Percentiles rank a stretch among this genome's conserved stretches.
These are phyloP conservation scores for Deinandra increscens DNA, from an alignment of 129 eudicot species.

Conservation along the genomic window DNA sequence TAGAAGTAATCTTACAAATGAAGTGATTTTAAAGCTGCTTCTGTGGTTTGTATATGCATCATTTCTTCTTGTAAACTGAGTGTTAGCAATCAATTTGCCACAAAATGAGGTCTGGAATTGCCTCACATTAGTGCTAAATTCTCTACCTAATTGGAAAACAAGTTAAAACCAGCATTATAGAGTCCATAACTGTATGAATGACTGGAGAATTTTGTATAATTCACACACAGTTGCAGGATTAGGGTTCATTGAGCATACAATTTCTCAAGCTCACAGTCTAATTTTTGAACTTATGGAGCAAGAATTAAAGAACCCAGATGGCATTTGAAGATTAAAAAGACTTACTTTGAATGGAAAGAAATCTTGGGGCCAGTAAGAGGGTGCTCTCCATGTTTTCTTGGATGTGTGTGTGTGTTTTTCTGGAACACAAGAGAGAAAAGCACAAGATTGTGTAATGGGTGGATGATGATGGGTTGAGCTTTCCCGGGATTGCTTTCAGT, in stretches of 20 bases:
- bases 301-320: background rate
- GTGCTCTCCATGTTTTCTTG: slow-evolving; percentile 49
- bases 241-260: slow-evolving; percentile 8
- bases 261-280: background rate
- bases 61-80: slow-evolving; percentile 32
- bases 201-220: background rate
- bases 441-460: slow-evolving; percentile 32
- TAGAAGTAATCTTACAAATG: slow-evolving; percentile 40
- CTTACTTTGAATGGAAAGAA: slow-evolving; percentile 49
- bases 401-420: background rate
- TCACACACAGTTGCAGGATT: background rate
- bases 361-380: slow-evolving; percentile 47
- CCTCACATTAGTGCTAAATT: slow-evolving; percentile 36
- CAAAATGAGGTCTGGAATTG: slow-evolving; percentile 52
- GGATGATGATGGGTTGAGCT: slow-evolving; percentile 35
- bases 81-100: slow-evolving; percentile 36
- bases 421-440: slow-evolving; percentile 16
- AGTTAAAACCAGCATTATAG: slow-evolving; percentile 1
- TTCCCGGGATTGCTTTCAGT: slow-evolving; percentile 11
- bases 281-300: background rate
- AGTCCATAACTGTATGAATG: background rate
- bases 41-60: slow-evolving; percentile 20
- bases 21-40: slow-evolving; percentile 44
- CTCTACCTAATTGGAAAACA: slow-evolving; percentile 38
- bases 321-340: slow-evolving; percentile 14